Base-by-base conservation (phyloP, 495 filamentous ascomycete species). In the Rusavskia elegans region DNA sequence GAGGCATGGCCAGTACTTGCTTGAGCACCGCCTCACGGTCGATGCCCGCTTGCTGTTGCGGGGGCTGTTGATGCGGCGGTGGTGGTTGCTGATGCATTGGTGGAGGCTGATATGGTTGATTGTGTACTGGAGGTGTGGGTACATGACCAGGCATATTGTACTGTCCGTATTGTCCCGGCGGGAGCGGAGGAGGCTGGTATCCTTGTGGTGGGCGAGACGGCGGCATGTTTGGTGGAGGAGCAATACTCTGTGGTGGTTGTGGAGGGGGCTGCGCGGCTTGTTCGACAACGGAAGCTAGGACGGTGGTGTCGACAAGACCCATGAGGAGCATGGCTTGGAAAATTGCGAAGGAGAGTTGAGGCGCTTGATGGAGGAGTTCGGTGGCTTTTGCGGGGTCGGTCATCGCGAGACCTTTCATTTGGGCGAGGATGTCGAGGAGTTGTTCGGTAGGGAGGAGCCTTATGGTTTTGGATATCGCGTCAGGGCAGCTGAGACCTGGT, bases 301-400 rank as follows among this genome's bases (percentile, higher is more conserved):
- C 67, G 29, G 61, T 69, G 32, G 78, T 74, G 59, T 92, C 87
- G 50, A 99, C 92, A 8, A 99, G 78, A 41, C 85, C 86, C 81
- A 97, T 89, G 16, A 96, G 75, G 0, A 99, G 78, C 4, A 99
- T 73, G 6, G 89, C 84, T 64, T 97, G 93, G 71, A 99, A 97
- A 57, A 97, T 85, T 23, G 92, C 93, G 59, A 94, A 97, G 40
- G 85, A 80, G 21, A 99, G 81, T 68, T 99, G 92, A 0, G 92
- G 92, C 0, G 92, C 89, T 67, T 89, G 82, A 52, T 80, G 72
- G 21, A 99, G 76, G 41, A 99, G 78, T 62, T 95, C 88, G 10
- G 84, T 87, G 0, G 89, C 89, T 61, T 88, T 84, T 4, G 74
- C 71, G 1, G 92, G 89, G 58, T 97, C 89, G 14, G 72, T 76